phyloP scores from a whole-genome alignment of 2,329 filamentous ascomycete species.

The Davidsoniella neocaledoniae region DNA sequence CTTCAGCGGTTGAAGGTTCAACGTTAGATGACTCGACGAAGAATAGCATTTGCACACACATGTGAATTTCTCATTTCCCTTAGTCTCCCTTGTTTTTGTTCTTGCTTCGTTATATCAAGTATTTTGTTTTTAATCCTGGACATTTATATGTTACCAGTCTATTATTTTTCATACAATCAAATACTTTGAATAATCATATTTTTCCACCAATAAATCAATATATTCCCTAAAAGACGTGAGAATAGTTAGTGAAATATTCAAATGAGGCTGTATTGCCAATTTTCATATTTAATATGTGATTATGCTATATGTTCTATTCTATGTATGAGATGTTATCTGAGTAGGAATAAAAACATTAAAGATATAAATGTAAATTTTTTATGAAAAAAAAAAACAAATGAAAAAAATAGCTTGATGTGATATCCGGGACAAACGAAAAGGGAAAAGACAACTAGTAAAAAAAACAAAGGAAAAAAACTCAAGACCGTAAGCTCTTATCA shows the following conservation, averaged over 20 bases:
- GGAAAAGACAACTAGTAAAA: slow-evolving; percentile 1
- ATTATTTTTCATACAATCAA: not conserved
- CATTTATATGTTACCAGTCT: too few relatives aligned
- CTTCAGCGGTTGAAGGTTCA: too few relatives aligned
- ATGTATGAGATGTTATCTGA: not conserved
- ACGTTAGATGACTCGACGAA: too few relatives aligned
- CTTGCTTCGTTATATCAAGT: not conserved
- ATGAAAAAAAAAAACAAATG: not conserved
- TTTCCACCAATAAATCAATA: too few relatives aligned
- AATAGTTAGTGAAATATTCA: not conserved
- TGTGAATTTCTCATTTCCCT: too few relatives aligned
- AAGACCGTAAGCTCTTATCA: not conserved
- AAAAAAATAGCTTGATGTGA: not conserved
- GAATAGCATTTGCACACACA: too few relatives aligned
- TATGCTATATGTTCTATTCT: not conserved
- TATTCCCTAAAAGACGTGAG: not conserved
- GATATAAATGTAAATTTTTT: not conserved
- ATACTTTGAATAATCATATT: not conserved
- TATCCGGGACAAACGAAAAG: not conserved
- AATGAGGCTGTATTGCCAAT: not conserved
- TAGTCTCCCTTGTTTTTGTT: not conserved
- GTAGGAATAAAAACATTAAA: not conserved
- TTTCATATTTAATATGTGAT: not conserved
- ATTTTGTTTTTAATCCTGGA: not conserved
- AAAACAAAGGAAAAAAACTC: not conserved